Base-by-base conservation (phyloP, 1,139 yeast species). In the Geotrichum siamense region DNA sequence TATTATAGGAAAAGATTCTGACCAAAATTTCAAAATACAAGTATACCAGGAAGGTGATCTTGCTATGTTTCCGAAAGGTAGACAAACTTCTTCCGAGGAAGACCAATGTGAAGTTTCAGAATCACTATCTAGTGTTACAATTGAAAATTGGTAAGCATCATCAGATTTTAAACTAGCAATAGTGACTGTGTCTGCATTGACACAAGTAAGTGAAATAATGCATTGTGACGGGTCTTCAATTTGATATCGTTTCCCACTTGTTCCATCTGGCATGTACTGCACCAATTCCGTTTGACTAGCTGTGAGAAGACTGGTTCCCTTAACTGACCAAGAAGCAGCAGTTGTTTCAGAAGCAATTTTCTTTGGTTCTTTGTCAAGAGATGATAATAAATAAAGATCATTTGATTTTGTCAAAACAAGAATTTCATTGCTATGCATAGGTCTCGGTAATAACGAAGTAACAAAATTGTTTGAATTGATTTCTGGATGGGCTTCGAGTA, bases 21-120 rank as follows among this genome's bases (percentile, higher is more conserved):
- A 5, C 27, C 25, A 20, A 33, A 20, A 59, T 25, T 60, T 53
- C 15, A 83, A 56, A 0, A 55, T 45, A 2, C 65, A 60, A 1
- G 68, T 52, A 53, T 80, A 82, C 55, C 74, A 73, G 9, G 70
- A 60, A 2, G 77, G 71, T 32, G 59, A 57, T 52, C 91, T 66
- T 37, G 69, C 65, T 1, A 70, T 64, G 1, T 74, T 67, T 0
- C 82, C 82, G 58, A 70, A 80, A 1, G 86, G 76, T 5, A 78
- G 76, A 2, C 81, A 74, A 3, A 76, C 69, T 45, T 79, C 78
- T 42, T 55, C 72, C 0, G 76, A 60, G 49, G 69, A 39, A 3
- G 41, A 20, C 57, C 58, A 56, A 2, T 36, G 33, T 19, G 47
- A 44, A 6, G 44, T 36, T 8, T 27, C 23, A 2, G 36, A 21